Evolutionary conservation across 495 filamentous ascomycete genomes (phyloP), one percentile per base, ranked within the genome.

Genomic region (Penicillium cataractarum): DNA sequence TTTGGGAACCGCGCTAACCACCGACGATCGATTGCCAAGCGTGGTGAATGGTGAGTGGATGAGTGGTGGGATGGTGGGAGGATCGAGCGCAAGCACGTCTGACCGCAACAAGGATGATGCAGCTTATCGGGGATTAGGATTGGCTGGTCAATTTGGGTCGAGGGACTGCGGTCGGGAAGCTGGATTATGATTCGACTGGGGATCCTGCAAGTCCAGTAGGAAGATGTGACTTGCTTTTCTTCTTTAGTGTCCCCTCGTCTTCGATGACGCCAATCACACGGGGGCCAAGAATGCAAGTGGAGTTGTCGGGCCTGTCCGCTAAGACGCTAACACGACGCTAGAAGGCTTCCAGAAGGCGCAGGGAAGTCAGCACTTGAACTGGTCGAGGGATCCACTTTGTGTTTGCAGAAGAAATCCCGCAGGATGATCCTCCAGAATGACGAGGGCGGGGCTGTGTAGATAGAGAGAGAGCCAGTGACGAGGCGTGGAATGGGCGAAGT

Each of bases 401-500:
- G 55, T 52, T 51, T 65, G 62, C 66, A 68, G 66, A 53, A 68
- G 46, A 50, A 69, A 67, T 63, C 64, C 64, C 67, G 69, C 69
- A 69, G 61, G 54, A 42, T 53, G 51, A 65, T 61, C 62, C 55
- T 53, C 51, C 35, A 53, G 13, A 56, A 42, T 56, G 54, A 56
- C 54, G 37, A 27, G 21, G 26, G 33, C 33, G 54, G 54, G 54
- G 54, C 54, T 39, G 54, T 56, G 54, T 42, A 53, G 53, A 48
- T 7, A 13, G 32, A 13, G 33, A 35, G 32, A 33, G 15, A 21
- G 42, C 54, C 55, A 57, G 48, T 57, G 44, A 39, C 22, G 6
- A 27, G 37, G 55, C 55, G 21, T 39, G 49, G 49, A 52, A 29
- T 51, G 12, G 48, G n/a, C 50, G 40, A 52, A 35, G 44, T 27